A percentile compares a stretch with the other conserved stretches of the same genome.
These are phyloP conservation scores for Carex kokanica DNA, from an alignment of 176 grass and related monocot genomes.

Conservation along the genomic window DNA sequence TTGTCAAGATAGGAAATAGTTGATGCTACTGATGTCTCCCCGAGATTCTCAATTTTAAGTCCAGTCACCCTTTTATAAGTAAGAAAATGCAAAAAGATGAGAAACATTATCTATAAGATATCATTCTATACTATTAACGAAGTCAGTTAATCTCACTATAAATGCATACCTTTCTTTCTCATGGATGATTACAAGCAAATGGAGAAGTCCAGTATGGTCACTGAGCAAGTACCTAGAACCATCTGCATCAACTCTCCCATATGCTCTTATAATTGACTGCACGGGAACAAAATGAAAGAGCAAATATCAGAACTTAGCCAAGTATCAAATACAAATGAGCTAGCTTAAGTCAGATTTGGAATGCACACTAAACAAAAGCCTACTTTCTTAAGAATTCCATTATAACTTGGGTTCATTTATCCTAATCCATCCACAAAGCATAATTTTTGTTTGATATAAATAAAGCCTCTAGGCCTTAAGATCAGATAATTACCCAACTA, in stretches of 20 bases:
- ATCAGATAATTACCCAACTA: background rate
- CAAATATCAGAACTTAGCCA: background rate
- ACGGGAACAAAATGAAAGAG: conserved; percentile 10
- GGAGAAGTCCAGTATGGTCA: conserved; percentile 82
- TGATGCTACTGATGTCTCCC: conserved; percentile 91
- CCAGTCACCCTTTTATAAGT: conserved; percentile 72
- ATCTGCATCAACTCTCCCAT: conserved; percentile 90
- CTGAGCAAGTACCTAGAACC: conserved; percentile 95
- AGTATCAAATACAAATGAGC: conserved; percentile 10
- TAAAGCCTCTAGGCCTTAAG: background rate
- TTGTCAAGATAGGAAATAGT: conserved; percentile 98
- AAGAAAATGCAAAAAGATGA: conserved; percentile 25
- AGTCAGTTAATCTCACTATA: background rate
- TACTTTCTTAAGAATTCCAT: background rate
- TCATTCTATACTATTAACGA: background rate
- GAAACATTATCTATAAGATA: background rate
- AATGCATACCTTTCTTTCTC: conserved; percentile 76
- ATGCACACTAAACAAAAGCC: background rate
- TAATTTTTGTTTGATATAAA: background rate
- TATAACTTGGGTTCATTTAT: background rate
- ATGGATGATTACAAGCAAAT: conserved; percentile 96
- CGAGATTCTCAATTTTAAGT: conserved; percentile 90
- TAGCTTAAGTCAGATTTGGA: background rate
- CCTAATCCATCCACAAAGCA: background rate
- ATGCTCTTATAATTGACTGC: conserved; percentile 95